Evolutionary conservation across 805 yeast genomes (phyloP).

Genomic region (Zygosaccharomyces bisporus): DNA sequence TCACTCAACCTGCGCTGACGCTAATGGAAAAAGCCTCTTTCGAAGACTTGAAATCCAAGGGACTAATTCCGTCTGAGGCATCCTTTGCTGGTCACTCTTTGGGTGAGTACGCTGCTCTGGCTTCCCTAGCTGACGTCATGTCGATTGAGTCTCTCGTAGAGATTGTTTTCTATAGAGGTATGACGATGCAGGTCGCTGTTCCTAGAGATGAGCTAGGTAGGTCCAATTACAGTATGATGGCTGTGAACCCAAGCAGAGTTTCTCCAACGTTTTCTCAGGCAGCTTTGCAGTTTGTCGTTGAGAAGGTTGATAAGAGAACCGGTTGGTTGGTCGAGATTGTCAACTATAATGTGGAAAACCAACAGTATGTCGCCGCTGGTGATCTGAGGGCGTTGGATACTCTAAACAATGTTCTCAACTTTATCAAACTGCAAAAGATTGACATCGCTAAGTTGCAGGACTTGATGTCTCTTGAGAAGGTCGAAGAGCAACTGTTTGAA

Average conservation of each 20-base stretch:
- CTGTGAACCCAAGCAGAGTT: conserved; percentile 94
- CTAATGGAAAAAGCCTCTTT: conserved; percentile 98
- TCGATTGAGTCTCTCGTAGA: conserved; percentile 96
- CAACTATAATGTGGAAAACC: conserved; percentile 96
- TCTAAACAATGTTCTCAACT: conserved; percentile 86
- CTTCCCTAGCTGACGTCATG: conserved; percentile 97
- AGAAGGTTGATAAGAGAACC: conserved; percentile 77
- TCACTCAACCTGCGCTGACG: conserved; percentile 98
- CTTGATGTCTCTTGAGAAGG: conserved; percentile 78
- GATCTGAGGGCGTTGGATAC: conserved; percentile 94
- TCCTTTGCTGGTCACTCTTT: conserved; percentile 99
- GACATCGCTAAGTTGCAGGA: conserved; percentile 86
- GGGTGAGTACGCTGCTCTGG: conserved; percentile 97
- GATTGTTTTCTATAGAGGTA: conserved; percentile 98
- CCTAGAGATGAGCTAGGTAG: conserved; percentile 95
- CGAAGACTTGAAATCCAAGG: conserved; percentile 95
- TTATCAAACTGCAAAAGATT: conserved; percentile 89
- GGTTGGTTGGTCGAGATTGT: conserved; percentile 96
- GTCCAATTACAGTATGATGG: conserved; percentile 99
- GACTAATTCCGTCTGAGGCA: conserved; percentile 87
- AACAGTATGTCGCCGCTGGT: conserved; percentile 98
- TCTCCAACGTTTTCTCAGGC: conserved; percentile 85
- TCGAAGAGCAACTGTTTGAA: conserved; percentile 81
- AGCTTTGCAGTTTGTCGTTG: conserved; percentile 91
- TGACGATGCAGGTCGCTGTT: conserved; percentile 99